Conservation (phyloP, 1,284 basidiomycete genomes). For the Leccinum holopus region DNA sequence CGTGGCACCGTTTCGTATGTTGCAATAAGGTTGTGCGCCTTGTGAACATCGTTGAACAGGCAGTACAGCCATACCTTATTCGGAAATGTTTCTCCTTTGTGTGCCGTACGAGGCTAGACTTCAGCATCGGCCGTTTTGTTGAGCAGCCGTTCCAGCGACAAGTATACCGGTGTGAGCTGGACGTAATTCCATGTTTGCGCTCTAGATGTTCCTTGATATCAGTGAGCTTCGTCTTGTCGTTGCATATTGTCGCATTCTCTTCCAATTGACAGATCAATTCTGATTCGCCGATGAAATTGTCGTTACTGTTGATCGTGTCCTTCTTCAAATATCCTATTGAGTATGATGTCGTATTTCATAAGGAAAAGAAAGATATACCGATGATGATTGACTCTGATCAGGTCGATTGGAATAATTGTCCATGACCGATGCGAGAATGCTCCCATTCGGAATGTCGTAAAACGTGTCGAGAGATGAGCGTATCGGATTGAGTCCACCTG, state of each 20-base stretch:
- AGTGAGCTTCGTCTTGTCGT: neutral
- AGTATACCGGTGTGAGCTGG: neutral
- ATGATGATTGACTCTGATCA: neutral
- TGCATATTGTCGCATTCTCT: neutral
- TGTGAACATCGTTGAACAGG: neutral
- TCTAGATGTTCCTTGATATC: neutral
- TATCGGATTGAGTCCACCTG: neutral
- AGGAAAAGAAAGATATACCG: neutral
- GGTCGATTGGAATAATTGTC: neutral
- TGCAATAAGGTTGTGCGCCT: neutral
- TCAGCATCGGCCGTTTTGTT: neutral
- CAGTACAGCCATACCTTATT: neutral
- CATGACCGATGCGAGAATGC: neutral
- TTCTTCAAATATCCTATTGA: neutral
- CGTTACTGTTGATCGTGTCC: neutral
- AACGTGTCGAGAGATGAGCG: neutral
- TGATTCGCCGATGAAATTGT: neutral
- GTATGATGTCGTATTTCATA: neutral
- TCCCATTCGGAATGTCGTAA: neutral
- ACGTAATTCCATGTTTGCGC: neutral
- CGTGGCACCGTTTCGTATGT: neutral
- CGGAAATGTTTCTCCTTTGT: neutral
- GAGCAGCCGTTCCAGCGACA: neutral
- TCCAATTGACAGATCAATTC: neutral
- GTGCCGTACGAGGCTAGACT: neutral